phyloP scores from a whole-genome alignment of 1,284 basidiomycete genomes.

The Pyrrhoderma lamaoense region DNA sequence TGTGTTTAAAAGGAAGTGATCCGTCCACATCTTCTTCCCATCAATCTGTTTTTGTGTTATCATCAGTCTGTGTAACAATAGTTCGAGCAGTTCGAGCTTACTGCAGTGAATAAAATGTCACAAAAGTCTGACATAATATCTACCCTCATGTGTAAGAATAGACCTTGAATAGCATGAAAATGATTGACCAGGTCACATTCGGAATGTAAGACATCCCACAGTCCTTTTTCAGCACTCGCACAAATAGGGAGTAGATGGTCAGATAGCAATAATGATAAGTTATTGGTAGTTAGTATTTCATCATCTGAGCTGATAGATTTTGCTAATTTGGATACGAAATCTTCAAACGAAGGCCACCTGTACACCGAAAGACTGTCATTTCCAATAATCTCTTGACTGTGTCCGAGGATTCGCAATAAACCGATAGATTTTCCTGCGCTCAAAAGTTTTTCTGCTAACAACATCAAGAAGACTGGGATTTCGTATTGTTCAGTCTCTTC shows the following conservation, averaged over 20 bases:
- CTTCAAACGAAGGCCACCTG: conserved; percentile 27
- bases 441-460: conserved; percentile 51
- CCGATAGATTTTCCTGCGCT: conserved; percentile 76
- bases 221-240: conserved; percentile 42
- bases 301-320: neutral
- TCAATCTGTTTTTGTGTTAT: conserved; percentile 52
- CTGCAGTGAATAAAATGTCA: conserved; percentile 66
- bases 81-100: conserved; percentile 28
- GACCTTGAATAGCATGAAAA: conserved; percentile 61
- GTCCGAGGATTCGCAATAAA: conserved; percentile 46
- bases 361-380: conserved; percentile 25
- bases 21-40: conserved; percentile 59
- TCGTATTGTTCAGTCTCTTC: conserved; percentile 21
- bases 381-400: conserved; percentile 19
- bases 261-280: conserved; percentile 53
- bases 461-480: conserved; percentile 55
- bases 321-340: conserved; percentile 5
- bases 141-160: conserved; percentile 68
- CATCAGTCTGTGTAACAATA: neutral
- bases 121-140: conserved; percentile 68
- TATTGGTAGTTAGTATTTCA: conserved; percentile 20
- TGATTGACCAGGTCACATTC: conserved; percentile 69
- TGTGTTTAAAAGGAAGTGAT: conserved; percentile 79
- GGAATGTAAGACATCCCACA: conserved; percentile 55
- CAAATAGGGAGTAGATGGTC: conserved; percentile 59